Percentiles rank a stretch among this genome's conserved stretches.
phyloP scores from a whole-genome alignment of 768 basidiomycete species.

The Hortiboletus flavorubellus region DNA sequence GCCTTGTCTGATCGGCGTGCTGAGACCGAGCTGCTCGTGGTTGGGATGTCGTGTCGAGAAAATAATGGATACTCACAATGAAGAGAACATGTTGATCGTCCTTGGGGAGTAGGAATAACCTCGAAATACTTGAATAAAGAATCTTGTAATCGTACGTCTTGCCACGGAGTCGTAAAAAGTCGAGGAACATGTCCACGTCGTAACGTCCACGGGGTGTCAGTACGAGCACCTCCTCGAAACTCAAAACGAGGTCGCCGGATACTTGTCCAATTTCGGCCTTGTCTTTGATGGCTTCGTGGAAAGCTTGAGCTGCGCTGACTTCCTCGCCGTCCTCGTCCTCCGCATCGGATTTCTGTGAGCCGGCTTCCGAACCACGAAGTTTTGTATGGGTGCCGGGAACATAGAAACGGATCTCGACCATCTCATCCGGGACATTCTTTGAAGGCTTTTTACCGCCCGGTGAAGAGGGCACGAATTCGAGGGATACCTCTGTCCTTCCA shows the following conservation, averaged over 20 bases:
- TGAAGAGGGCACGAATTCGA: conserved; percentile 76
- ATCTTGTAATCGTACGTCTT: conserved; percentile 99
- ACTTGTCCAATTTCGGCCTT: conserved; percentile 93
- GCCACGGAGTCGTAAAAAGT: conserved; percentile 91
- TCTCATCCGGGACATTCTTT: conserved; percentile 63
- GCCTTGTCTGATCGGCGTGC: conserved; percentile 93
- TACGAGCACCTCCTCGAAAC: conserved; percentile 93
- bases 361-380: conserved; percentile 64
- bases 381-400: conserved; percentile 79
- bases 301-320: conserved; percentile 89
- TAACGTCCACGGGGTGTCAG: conserved; percentile 95
- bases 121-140: conserved; percentile 80
- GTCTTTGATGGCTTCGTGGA: conserved; percentile 96
- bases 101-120: conserved; percentile 90
- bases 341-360: conserved; percentile 68
- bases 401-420: conserved; percentile 95
- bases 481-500: conserved; percentile 95
- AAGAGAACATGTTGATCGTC: conserved; percentile 96
- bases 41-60: conserved; percentile 2
- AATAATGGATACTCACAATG: conserved; percentile 58
- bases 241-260: conserved; percentile 86
- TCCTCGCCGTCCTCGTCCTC: conserved; percentile 72
- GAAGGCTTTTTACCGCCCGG: conserved; percentile 41
- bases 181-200: conserved; percentile 97
- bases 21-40: conserved; percentile 73